These are phyloP conservation scores for Pyrenochaeta sp. DNA, from an alignment of 2,329 filamentous ascomycete genomes.

Conservation along the genomic window DNA sequence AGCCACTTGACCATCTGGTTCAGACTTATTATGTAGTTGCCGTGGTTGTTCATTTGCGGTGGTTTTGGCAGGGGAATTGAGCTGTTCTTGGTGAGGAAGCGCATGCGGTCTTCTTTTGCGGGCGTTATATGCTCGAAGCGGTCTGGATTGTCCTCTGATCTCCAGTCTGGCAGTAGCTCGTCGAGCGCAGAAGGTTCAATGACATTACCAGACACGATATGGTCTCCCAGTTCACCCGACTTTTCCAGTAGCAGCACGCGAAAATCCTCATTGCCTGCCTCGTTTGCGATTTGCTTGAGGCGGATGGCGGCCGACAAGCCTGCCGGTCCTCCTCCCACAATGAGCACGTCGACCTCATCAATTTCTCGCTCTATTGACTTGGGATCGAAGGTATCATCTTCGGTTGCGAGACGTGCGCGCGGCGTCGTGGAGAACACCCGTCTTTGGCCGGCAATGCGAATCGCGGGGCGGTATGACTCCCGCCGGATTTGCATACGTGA, in stretches of 20 bases:
- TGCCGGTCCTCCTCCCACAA: conserved; percentile 94
- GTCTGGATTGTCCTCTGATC: conserved; percentile 84
- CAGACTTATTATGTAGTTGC: conserved; percentile 96
- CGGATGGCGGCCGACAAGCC: conserved; percentile 92
- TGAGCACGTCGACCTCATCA: conserved; percentile 95
- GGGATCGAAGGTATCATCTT: conserved; percentile 55
- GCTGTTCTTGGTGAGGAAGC: conserved; percentile 84
- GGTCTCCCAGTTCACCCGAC: conserved; percentile 91
- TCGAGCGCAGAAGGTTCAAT: conserved; percentile 88
- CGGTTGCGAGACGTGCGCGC: conserved; percentile 43
- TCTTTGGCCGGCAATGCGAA: conserved; percentile 49
- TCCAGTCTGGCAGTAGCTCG: conserved; percentile 93
- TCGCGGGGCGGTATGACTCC: conserved; percentile 39
- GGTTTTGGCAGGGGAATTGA: conserved; percentile 85
- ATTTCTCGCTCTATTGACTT: conserved; percentile 79
- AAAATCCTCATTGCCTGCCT: conserved; percentile 95
- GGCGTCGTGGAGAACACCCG: conserved; percentile 46
- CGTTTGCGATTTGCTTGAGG: conserved; percentile 93
- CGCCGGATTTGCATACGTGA: conserved; percentile 21
- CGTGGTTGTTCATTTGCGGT: conserved; percentile 97
- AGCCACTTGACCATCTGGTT: conserved; percentile 97
- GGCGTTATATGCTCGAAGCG: conserved; percentile 89
- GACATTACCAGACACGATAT: conserved; percentile 95
- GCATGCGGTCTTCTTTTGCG: conserved; percentile 86
- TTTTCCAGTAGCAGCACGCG: conserved; percentile 93